Conservation (phyloP, 2,329 filamentous ascomycete genomes). For the Cercospora citrullina region DNA sequence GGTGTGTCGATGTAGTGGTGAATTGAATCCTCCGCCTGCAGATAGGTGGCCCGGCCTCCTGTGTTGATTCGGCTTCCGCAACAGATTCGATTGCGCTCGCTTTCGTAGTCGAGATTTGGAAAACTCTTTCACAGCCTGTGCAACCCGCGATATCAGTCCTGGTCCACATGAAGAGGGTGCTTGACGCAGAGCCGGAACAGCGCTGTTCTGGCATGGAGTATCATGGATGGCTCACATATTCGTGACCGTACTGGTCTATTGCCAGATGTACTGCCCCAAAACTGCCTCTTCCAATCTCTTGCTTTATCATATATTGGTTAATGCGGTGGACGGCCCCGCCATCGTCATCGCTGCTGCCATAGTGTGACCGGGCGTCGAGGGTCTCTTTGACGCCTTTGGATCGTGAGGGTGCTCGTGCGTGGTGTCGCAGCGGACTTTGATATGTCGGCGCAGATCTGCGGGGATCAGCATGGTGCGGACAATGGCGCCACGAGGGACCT, state of each 20-base stretch:
- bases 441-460: slow-evolving; percentile 58
- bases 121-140: slow-evolving; percentile 92
- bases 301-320: slow-evolving; percentile 91
- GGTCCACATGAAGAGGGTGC: slow-evolving; percentile 3
- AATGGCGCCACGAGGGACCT: slow-evolving; percentile 30
- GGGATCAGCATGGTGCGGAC: slow-evolving; percentile 14
- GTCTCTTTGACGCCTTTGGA: slow-evolving; percentile 77
- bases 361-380: slow-evolving; percentile 83
- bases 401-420: slow-evolving; percentile 61
- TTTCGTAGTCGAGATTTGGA: slow-evolving; percentile 89
- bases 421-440: slow-evolving; percentile 65
- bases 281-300: slow-evolving; percentile 95
- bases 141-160: slow-evolving; percentile 20
- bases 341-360: slow-evolving; percentile 80
- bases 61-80: slow-evolving; percentile 62
- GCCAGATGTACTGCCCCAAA: slow-evolving; percentile 93
- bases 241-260: slow-evolving; percentile 82
- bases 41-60: slow-evolving; percentile 55
- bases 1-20: slow-evolving; percentile 63
- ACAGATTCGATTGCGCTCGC: slow-evolving; percentile 83
- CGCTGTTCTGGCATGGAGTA: background rate
- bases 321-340: slow-evolving; percentile 79
- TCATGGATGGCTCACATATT: slow-evolving; percentile 70
- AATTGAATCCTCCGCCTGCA: slow-evolving; percentile 59
- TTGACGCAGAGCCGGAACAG: slow-evolving; percentile 14